A percentile compares a stretch with the other conserved stretches of the same genome.
phyloP scores from a whole-genome alignment of 2,329 filamentous ascomycete species.

The Aspergillus latus region DNA sequence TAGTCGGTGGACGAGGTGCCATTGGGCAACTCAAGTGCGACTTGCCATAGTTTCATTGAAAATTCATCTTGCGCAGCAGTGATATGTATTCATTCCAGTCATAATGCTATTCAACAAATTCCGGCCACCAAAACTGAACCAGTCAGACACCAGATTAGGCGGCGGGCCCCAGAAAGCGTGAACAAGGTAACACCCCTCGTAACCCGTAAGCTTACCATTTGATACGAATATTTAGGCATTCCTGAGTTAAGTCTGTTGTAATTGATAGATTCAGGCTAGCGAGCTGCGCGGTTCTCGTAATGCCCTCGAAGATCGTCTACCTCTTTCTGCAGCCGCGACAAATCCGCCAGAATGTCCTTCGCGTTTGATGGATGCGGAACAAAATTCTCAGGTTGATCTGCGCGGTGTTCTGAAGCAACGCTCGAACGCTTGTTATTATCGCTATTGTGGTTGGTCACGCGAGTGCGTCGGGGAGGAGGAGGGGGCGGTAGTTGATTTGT shows the following conservation, averaged over 20 bases:
- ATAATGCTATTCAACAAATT: background rate
- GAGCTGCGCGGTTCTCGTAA: constrained; percentile 36
- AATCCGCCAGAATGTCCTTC: constrained; percentile 68
- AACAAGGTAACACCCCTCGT: background rate
- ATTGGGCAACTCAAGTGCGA: background rate
- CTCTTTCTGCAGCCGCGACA: constrained; percentile 70
- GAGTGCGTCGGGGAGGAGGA: constrained; percentile 49
- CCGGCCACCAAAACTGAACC: background rate
- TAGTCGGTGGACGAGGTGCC: background rate
- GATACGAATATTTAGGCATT: background rate
- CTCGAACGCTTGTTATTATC: constrained; percentile 24
- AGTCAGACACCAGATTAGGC: background rate
- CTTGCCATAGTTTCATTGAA: background rate
- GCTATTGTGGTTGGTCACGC: constrained; percentile 43
- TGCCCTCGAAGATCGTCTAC: constrained; percentile 61
- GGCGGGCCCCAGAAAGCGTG: background rate
- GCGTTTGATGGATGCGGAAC: constrained; percentile 43
- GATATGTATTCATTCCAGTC: background rate
- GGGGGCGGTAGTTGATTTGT: constrained; percentile 39
- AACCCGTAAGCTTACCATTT: background rate
- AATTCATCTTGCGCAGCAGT: background rate
- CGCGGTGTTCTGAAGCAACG: constrained; percentile 21
- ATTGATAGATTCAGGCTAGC: constrained; percentile 13
- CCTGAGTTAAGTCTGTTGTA: background rate
- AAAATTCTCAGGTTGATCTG: constrained; percentile 12